phyloP scores from a whole-genome alignment of 345 rosid genomes.

The Brassica rapa region DNA sequence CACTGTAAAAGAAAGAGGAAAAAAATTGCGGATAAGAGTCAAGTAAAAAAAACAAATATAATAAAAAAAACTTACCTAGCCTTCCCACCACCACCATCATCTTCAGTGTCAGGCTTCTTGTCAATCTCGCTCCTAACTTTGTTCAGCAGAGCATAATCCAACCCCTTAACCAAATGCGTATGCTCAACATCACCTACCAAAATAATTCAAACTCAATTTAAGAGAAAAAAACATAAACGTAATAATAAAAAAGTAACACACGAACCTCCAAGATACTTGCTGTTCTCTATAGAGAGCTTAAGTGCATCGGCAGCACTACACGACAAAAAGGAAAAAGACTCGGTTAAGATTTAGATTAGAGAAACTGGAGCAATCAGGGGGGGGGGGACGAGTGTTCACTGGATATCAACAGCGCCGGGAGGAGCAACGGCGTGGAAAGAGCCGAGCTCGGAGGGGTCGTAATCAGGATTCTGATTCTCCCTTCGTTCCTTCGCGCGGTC shows the following conservation, averaged over 20 bases:
- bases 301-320: conserved; percentile 72
- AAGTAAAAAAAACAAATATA: not conserved
- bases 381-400: conserved; percentile 41
- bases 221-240: not conserved
- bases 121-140: conserved; percentile 94
- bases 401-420: conserved; percentile 78
- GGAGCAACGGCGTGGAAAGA: conserved; percentile 98
- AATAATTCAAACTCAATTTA: conserved; percentile 11
- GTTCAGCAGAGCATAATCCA: conserved; percentile 89
- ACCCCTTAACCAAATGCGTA: conserved; percentile 95
- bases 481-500: conserved; percentile 97
- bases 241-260: conserved; percentile 29
- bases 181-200: conserved; percentile 89
- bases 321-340: not conserved
- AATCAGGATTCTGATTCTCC: conserved; percentile 97
- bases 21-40: not conserved
- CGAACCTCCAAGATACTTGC: conserved; percentile 99
- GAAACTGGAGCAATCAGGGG: not conserved
- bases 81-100: conserved; percentile 61
- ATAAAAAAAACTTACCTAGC: conserved; percentile 48
- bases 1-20: conserved; percentile 41
- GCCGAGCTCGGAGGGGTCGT: conserved; percentile 77
- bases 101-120: conserved; percentile 79
- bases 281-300: conserved; percentile 89
- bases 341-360: not conserved